phyloP scores from a whole-genome alignment of 2,329 filamentous ascomycete species.

The Rutstroemia sp. region DNA sequence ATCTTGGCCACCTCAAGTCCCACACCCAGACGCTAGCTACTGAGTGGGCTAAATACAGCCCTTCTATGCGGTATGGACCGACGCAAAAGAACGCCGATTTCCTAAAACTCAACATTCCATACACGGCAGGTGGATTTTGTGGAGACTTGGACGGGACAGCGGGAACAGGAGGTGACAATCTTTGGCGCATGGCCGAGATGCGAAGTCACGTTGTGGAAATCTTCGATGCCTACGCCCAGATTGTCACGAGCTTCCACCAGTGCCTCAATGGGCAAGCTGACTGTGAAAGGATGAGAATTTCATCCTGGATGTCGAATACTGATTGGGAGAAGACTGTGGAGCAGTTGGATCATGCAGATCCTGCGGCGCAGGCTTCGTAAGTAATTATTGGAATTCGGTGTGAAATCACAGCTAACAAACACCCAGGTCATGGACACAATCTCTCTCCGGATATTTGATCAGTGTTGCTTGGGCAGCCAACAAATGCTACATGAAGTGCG shows the following conservation, averaged over 20 bases:
- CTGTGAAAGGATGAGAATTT: not conserved
- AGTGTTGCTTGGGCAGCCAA: not conserved
- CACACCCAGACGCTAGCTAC: not conserved
- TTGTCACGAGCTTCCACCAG: not conserved
- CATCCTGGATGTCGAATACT: not conserved
- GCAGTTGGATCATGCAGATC: not conserved
- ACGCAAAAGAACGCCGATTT: not conserved
- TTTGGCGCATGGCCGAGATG: not conserved
- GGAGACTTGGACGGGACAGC: not conserved
- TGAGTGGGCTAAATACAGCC: not conserved
- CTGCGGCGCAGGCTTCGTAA: not conserved
- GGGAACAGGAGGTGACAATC: not conserved
- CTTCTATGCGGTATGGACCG: not conserved
- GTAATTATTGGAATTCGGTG: not conserved
- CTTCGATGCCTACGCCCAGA: not conserved
- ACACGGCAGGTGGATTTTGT: not conserved
- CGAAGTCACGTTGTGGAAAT: not conserved
- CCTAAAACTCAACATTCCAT: not conserved
- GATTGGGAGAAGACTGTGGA: not conserved
- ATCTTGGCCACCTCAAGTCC: too few relatives aligned
- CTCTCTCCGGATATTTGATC: not conserved
- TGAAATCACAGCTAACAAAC: not conserved
- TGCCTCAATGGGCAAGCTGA: not conserved
- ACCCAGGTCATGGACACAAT: not conserved
- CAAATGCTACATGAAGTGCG: constrained; percentile 9